Percentiles rank a stretch among this genome's conserved stretches.
Evolutionary conservation across 805 yeast species (phyloP).

Genomic region (Cephaloascus albidus): DNA sequence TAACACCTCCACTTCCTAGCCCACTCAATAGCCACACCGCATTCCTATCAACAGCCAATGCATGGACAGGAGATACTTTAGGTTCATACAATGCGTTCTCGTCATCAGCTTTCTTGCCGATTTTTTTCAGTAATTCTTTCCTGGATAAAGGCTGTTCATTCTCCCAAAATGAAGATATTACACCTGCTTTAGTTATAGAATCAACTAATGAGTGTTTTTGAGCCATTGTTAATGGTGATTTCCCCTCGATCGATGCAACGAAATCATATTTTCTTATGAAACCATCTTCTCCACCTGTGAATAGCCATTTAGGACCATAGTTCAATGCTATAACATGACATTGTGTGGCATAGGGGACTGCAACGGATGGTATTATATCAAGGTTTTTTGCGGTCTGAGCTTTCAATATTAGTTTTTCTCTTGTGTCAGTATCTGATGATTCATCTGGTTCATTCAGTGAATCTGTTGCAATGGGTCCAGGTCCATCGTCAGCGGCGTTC

Average conservation of each 20-base stretch:
- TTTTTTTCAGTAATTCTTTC: slow-evolving; percentile 23
- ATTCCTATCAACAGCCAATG: slow-evolving; percentile 75
- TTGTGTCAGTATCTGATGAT: background rate
- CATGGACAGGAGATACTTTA: slow-evolving; percentile 72
- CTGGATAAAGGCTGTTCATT: slow-evolving; percentile 77
- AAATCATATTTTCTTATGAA: slow-evolving; percentile 86
- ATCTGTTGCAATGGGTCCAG: slow-evolving; percentile 8
- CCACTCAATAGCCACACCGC: slow-evolving; percentile 85
- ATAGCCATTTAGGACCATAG: slow-evolving; percentile 75
- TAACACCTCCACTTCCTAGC: slow-evolving; percentile 74
- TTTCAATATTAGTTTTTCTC: slow-evolving; percentile 24
- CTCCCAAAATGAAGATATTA: slow-evolving; percentile 83
- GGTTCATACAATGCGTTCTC: slow-evolving; percentile 44
- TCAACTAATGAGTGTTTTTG: slow-evolving; percentile 88
- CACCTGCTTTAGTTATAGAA: slow-evolving; percentile 77
- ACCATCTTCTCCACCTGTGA: slow-evolving; percentile 96
- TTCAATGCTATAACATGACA: slow-evolving; percentile 74
- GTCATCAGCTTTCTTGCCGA: slow-evolving; percentile 24
- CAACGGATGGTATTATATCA: slow-evolving; percentile 78
- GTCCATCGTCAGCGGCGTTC: slow-evolving; percentile 2
- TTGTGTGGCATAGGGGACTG: slow-evolving; percentile 73
- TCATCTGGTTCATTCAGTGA: slow-evolving; percentile 7
- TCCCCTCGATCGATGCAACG: slow-evolving; percentile 77
- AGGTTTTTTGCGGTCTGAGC: slow-evolving; percentile 45
- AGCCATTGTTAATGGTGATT: slow-evolving; percentile 77